A percentile compares a stretch with the other conserved stretches of the same genome.
phyloP scores from a whole-genome alignment of 257 asterid genomes.

The Salvia splendens region DNA sequence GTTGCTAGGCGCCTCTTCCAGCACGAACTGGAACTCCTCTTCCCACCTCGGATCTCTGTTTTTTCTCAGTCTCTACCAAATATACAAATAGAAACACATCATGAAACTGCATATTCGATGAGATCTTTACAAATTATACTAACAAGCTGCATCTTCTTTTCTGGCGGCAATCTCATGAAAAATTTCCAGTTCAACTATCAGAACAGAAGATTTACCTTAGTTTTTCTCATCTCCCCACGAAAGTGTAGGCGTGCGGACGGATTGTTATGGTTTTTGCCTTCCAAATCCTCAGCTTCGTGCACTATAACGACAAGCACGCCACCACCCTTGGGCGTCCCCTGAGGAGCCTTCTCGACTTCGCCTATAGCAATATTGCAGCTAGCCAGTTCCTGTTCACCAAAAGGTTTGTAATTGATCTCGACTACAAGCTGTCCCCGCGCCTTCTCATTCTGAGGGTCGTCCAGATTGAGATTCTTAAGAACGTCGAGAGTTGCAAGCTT shows the following conservation, averaged over 20 bases:
- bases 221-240: constrained; percentile 71
- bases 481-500: constrained; percentile 63
- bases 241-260: constrained; percentile 67
- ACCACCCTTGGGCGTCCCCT: constrained; percentile 80
- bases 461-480: constrained; percentile 55
- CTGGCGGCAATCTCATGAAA: too few relatives aligned
- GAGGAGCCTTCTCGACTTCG: constrained; percentile 70
- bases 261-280: constrained; percentile 77
- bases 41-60: constrained; percentile 89
- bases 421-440: constrained; percentile 68
- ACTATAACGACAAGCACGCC: constrained; percentile 69
- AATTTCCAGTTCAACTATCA: too few relatives aligned
- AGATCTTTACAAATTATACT: too few relatives aligned
- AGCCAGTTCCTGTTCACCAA: constrained; percentile 43
- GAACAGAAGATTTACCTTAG: constrained; percentile 54
- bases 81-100: too few relatives aligned
- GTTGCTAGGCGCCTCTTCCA: constrained; percentile 68
- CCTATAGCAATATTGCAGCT: constrained; percentile 36
- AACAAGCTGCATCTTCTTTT: too few relatives aligned
- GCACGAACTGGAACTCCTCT: constrained; percentile 71
- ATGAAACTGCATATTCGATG: too few relatives aligned
- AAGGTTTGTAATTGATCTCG: constrained; percentile 65
- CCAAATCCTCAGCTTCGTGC: constrained; percentile 84
- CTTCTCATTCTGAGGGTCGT: constrained; percentile 66
- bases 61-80: constrained; percentile 58